Conservation (phyloP, 1,284 basidiomycete genomes). For the Neonothopanus nambi region DNA sequence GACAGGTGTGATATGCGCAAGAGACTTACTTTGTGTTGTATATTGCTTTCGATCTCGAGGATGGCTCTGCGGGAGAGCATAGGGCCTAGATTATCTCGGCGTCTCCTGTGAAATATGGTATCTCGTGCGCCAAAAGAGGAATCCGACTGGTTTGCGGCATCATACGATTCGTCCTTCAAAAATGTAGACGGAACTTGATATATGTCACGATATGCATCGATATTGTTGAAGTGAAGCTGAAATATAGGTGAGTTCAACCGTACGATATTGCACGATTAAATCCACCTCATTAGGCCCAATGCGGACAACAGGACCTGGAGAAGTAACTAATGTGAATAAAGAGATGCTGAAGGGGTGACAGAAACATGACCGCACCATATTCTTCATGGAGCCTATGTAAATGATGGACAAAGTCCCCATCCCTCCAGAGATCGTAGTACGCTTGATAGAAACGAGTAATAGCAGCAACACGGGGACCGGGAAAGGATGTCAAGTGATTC, state of each 20-base stretch:
- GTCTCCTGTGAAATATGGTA: conserved; percentile 20
- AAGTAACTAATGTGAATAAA: not conserved
- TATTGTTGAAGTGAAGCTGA: conserved; percentile 28
- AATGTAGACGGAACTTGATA: conserved; percentile 24
- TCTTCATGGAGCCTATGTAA: conserved; percentile 12
- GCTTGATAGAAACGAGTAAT: conserved; percentile 14
- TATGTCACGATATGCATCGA: conserved; percentile 27
- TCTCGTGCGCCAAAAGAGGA: conserved; percentile 20
- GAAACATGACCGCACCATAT: conserved; percentile 9
- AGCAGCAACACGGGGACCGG: conserved; percentile 17
- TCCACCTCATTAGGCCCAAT: conserved; percentile 20
- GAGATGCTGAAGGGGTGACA: not conserved
- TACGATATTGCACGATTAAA: too few relatives aligned
- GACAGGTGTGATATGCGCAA: not conserved
- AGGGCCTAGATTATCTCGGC: conserved; percentile 24
- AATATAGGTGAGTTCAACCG: too few relatives aligned
- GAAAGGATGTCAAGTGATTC: conserved; percentile 12
- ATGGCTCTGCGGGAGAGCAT: conserved; percentile 26
- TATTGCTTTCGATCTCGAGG: conserved; percentile 20
- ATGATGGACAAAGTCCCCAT: conserved; percentile 15
- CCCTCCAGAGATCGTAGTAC: conserved; percentile 14
- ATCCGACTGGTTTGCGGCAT: conserved; percentile 14
- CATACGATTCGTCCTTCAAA: conserved; percentile 25
- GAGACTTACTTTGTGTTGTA: conserved; percentile 21
- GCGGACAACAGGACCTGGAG: conserved; percentile 18